A percentile compares a stretch with the other conserved stretches of the same genome.
Evolutionary conservation across 768 basidiomycete genomes (phyloP).

Genomic region (Auricularia cornea): DNA sequence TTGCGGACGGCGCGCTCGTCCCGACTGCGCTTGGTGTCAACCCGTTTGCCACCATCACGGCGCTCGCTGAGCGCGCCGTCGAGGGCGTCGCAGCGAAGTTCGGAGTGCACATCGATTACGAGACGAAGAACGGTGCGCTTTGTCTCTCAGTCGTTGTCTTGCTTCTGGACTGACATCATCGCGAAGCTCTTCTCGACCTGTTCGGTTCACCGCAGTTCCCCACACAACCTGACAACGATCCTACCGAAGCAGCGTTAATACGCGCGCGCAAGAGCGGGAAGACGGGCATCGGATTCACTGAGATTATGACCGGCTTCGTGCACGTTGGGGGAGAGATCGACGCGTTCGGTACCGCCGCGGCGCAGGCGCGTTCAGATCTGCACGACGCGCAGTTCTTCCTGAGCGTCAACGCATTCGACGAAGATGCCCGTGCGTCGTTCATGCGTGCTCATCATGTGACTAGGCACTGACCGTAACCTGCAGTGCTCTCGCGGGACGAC

Average conservation of each 20-base stretch:
- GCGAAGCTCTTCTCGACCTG: not conserved
- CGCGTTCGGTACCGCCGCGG: not conserved
- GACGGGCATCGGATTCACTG: constrained; percentile 2
- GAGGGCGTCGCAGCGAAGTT: not conserved
- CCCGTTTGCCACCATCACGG: constrained; percentile 5
- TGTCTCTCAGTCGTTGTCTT: not conserved
- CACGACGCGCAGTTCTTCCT: constrained; percentile 2
- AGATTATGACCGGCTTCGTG: constrained; percentile 2
- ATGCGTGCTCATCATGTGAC: not conserved
- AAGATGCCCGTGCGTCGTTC: not conserved
- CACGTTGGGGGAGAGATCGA: not conserved
- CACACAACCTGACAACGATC: not conserved
- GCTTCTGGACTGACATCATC: not conserved
- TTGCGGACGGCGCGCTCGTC: constrained; percentile 1
- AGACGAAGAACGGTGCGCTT: not conserved
- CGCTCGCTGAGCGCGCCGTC: constrained; percentile 3
- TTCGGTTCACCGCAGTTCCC: not conserved
- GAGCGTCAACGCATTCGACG: constrained; percentile 1
- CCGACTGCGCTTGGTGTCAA: constrained; percentile 2
- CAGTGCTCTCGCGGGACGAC: not conserved
- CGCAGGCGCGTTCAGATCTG: not conserved
- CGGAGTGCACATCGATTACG: not conserved
- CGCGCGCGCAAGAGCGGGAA: not conserved
- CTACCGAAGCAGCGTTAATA: not conserved
- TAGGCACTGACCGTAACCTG: not conserved